A percentile compares a stretch with the other conserved stretches of the same genome.
Conservation (phyloP, 2,329 filamentous ascomycete species). For the Phialophora macrospora region DNA sequence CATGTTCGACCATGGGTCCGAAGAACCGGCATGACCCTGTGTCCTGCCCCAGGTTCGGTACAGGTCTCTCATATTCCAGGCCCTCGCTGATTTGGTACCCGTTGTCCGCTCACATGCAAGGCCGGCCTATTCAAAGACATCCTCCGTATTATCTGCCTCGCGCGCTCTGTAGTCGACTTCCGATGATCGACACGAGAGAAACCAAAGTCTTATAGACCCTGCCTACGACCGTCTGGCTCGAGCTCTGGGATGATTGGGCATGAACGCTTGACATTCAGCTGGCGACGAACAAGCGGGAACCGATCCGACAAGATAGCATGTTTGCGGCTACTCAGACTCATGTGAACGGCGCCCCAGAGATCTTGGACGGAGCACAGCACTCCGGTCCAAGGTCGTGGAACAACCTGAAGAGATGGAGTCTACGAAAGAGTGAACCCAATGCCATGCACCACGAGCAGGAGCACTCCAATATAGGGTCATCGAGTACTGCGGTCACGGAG, state of each 20-base stretch:
- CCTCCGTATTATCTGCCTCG: constrained; percentile 1
- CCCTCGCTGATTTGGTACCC: constrained; percentile 7
- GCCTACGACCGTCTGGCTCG: background rate
- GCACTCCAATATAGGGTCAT: background rate
- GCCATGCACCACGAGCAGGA: constrained; percentile 6
- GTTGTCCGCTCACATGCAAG: constrained; percentile 6
- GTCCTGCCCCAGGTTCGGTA: background rate
- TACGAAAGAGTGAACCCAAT: constrained; percentile 6
- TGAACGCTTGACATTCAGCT: background rate
- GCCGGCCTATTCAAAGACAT: constrained; percentile 1
- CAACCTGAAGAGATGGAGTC: constrained; percentile 15
- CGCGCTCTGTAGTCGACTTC: background rate
- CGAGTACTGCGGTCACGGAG: background rate
- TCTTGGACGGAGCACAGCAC: constrained; percentile 18
- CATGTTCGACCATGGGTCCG: background rate
- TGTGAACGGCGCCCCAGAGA: constrained; percentile 13
- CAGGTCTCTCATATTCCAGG: background rate
- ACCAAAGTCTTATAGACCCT: constrained; percentile 4
- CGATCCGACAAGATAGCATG: constrained; percentile 17
- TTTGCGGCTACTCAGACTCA: constrained; percentile 7
- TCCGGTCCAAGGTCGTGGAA: constrained; percentile 18
- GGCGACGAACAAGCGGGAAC: background rate
- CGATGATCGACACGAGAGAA: background rate
- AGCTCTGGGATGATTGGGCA: background rate
- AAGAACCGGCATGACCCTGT: constrained; percentile 7